Conservation (phyloP, 805 yeast genomes). For the Lachancea cidri region DNA sequence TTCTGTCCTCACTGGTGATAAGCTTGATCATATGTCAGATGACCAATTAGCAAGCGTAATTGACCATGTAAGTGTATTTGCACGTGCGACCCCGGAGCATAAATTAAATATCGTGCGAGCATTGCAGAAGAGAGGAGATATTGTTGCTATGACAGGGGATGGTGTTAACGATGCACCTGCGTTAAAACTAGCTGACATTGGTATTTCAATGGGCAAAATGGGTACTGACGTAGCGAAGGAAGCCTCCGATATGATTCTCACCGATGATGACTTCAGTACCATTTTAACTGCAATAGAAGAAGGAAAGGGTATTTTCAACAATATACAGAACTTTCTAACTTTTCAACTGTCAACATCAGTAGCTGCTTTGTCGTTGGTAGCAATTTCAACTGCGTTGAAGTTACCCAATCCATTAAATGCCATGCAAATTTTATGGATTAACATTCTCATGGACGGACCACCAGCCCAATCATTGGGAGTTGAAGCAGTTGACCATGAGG, state of each 20-base stretch:
- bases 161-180: slow-evolving; percentile 99
- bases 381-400: slow-evolving; percentile 78
- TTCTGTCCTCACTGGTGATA: slow-evolving; percentile 81
- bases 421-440: slow-evolving; percentile 97
- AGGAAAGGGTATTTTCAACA: slow-evolving; percentile 95
- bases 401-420: slow-evolving; percentile 94
- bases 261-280: slow-evolving; percentile 95
- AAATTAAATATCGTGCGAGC: slow-evolving; percentile 87
- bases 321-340: slow-evolving; percentile 90
- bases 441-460: slow-evolving; percentile 97
- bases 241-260: slow-evolving; percentile 95
- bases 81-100: slow-evolving; percentile 94
- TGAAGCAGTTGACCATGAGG: slow-evolving; percentile 94
- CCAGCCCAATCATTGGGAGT: slow-evolving; percentile 98
- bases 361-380: slow-evolving; percentile 88
- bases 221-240: slow-evolving; percentile 99
- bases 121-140: slow-evolving; percentile 82
- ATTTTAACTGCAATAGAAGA: slow-evolving; percentile 91
- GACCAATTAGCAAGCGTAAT: slow-evolving; percentile 70
- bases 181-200: slow-evolving; percentile 89
- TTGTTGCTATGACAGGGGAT: slow-evolving; percentile 99
- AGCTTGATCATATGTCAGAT: slow-evolving; percentile 67
- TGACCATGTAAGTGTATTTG: slow-evolving; percentile 80
- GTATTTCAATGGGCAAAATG: slow-evolving; percentile 87
- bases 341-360: slow-evolving; percentile 95